Evolutionary conservation across 306 rosid species (phyloP).

Genomic region (Aeschynomene evenia): DNA sequence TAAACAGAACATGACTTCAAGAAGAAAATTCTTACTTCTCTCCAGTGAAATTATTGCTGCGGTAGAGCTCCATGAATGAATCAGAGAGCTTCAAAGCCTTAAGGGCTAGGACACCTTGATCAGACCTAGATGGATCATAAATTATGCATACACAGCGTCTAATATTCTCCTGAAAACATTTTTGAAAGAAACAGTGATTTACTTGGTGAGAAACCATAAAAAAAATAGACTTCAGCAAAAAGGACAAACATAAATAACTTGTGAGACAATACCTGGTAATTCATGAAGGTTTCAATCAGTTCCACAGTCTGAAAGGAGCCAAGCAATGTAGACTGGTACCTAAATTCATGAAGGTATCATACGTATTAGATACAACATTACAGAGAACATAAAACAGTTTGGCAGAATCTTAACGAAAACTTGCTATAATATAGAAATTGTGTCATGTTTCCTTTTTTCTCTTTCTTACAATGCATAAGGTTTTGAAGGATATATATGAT

Average conservation of each 20-base stretch:
- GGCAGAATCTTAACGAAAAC: not conserved
- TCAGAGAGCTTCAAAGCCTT: slow-evolving; percentile 95
- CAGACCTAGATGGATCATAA: slow-evolving; percentile 90
- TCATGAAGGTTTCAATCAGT: slow-evolving; percentile 93
- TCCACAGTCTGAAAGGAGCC: slow-evolving; percentile 95
- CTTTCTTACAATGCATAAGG: not conserved
- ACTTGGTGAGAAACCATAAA: slow-evolving; percentile 3
- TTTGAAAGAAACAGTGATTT: slow-evolving; percentile 5
- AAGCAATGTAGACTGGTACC: slow-evolving; percentile 94
- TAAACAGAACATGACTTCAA: slow-evolving; percentile 9
- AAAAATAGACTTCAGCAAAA: not conserved
- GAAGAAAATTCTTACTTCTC: slow-evolving; percentile 68
- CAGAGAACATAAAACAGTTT: not conserved
- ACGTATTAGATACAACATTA: not conserved
- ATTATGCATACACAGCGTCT: slow-evolving; percentile 93
- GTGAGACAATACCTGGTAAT: slow-evolving; percentile 70
- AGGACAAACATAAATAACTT: not conserved
- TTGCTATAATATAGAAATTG: not conserved
- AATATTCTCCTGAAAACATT: slow-evolving; percentile 74
- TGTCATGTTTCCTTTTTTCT: not conserved
- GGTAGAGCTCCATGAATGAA: slow-evolving; percentile 91
- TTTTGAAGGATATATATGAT: not conserved
- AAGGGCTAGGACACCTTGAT: slow-evolving; percentile 89
- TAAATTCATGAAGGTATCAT: slow-evolving; percentile 35
- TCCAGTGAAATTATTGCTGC: slow-evolving; percentile 84